Evolutionary conservation across 1,284 basidiomycete genomes (phyloP), one percentile per base, ranked within the genome.

Genomic region (Malassezia slooffiae): DNA sequence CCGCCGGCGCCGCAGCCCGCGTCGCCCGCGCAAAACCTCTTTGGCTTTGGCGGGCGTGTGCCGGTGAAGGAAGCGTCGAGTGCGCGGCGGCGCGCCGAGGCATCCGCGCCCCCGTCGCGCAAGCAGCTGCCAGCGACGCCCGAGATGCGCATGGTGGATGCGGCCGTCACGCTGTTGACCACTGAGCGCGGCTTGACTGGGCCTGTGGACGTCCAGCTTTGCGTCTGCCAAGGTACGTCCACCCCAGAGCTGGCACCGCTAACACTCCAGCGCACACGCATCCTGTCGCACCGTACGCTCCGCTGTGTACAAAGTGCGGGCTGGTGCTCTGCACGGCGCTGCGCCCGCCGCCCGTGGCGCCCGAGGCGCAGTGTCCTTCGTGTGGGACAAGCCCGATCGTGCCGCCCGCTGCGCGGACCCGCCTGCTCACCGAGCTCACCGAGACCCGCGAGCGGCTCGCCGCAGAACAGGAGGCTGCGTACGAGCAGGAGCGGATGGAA

Each of bases 151-250:
- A 30, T 23, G 1, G 19, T 48, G 12, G 46, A 48, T 16, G 22
- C 22, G 6, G 46, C 35, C 4, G 34, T 48, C 5, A 24, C 46
- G 10, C 38, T 43, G 36, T 33, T 48, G 6, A 34, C 40, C 7
- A 30, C 31, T 17, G 45, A 47, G 29, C 46, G 36, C 7, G 7
- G n/a, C 13, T 42, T 41, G 5, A 2, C 35, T 1, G n/a, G n/a
- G n/a, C n/a, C n/a, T n/a, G n/a, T n/a, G n/a, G n/a, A n/a, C n/a
- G n/a, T n/a, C n/a, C n/a, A n/a, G n/a, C n/a, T 47, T 13, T 48
- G 46, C 21, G 24, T 48, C 13, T 48, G 46, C 37, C 40, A 48
- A 33, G 46, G 40, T 5, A 23, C 15, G 16, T 26, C n/a, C n/a
- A n/a, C n/a, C n/a, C n/a, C n/a, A n/a, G n/a, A n/a, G n/a, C n/a